Conservation (phyloP, 2,329 filamentous ascomycete species). For the Cephalotrichum gorgonifer region DNA sequence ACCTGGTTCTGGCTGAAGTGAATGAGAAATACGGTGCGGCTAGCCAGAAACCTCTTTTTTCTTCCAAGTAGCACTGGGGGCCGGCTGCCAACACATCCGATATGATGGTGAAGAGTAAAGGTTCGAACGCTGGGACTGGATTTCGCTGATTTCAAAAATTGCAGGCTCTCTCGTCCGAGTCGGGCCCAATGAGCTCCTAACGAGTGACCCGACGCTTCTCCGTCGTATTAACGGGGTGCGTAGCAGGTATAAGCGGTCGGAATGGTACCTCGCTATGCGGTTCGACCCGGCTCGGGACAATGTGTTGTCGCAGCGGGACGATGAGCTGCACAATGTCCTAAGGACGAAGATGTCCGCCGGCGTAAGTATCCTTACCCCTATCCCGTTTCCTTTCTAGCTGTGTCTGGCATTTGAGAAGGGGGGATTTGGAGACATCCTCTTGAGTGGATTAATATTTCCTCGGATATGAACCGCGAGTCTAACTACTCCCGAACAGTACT, state of each 20-base stretch:
- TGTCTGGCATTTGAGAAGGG: no score
- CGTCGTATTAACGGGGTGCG: conserved; percentile 25
- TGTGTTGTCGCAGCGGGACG: conserved; percentile 38
- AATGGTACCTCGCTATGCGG: conserved; percentile 37
- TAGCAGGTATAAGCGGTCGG: conserved; percentile 22
- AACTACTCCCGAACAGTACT: conserved; percentile 29
- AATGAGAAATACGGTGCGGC: conserved; percentile 24
- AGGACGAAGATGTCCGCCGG: conserved; percentile 39
- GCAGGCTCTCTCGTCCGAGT: conserved; percentile 28
- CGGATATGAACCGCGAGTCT: no score
- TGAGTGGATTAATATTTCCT: no score
- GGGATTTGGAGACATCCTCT: no score
- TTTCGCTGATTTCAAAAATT: neutral
- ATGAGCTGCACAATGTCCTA: conserved; percentile 28
- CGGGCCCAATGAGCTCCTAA: conserved; percentile 30
- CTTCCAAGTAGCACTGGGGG: no score
- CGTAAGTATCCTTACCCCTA: no score
- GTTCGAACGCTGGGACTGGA: neutral
- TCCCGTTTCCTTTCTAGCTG: no score
- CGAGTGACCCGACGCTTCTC: conserved; percentile 26
- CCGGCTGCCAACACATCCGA: no score
- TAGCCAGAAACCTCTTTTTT: no score
- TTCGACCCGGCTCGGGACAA: conserved; percentile 43
- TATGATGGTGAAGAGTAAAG: conserved; percentile 1
- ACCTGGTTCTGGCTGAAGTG: conserved; percentile 24